Conservation (phyloP, 768 basidiomycete genomes). For the Mrakia frigida region DNA sequence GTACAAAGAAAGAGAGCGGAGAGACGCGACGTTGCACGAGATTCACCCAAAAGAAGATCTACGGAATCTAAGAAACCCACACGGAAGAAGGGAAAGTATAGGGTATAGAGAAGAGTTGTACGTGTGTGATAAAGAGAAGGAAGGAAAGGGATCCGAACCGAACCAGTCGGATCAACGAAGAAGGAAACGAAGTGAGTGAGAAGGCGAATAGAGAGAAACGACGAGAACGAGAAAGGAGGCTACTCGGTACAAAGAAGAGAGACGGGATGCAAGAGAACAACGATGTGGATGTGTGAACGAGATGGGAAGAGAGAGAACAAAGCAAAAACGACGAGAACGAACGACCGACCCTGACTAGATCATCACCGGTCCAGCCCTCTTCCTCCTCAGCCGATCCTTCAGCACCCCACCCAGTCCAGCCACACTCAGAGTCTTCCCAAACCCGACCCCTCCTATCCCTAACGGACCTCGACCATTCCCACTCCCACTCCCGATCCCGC, state of each 20-base stretch:
- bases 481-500: too few species aligned
- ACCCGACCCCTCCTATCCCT: not conserved
- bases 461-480: not conserved
- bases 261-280: not conserved
- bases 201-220: not conserved
- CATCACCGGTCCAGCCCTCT: not conserved
- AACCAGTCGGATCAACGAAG: constrained; percentile 3
- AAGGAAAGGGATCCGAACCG: not conserved
- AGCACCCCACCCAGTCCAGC: not conserved
- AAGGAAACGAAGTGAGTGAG: not conserved
- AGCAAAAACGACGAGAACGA: not conserved
- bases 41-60: too few species aligned
- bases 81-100: too few species aligned
- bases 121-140: too few species aligned
- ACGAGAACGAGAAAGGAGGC: not conserved
- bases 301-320: not conserved
- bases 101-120: too few species aligned
- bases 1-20: too few species aligned
- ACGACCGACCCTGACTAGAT: not conserved
- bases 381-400: not conserved
- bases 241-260: not conserved
- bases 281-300: not conserved
- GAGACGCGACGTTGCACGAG: too few species aligned
- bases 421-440: not conserved
- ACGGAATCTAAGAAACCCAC: too few species aligned